Percentiles rank a stretch among this genome's conserved stretches.
Conservation (phyloP, 2,329 filamentous ascomycete species). For the Pseudonectria buxi region DNA sequence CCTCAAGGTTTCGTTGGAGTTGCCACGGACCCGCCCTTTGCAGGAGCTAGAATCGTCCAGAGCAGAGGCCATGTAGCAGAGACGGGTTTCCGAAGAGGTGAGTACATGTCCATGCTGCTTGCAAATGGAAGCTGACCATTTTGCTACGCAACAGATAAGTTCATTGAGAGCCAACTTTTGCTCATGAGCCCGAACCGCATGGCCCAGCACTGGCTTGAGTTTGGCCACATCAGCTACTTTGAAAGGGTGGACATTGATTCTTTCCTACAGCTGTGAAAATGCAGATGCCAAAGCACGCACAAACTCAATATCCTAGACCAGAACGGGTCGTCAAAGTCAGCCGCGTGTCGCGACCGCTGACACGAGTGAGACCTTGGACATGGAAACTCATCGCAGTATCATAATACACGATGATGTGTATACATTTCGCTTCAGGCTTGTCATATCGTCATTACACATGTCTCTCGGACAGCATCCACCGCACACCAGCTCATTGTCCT, state of each 20-base stretch:
- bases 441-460: too few relatives aligned
- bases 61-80: conserved; percentile 73
- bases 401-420: too few relatives aligned
- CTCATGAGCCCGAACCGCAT: conserved; percentile 70
- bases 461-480: too few relatives aligned
- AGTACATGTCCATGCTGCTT: conserved; percentile 29
- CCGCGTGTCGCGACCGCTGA: too few relatives aligned
- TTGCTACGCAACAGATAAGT: conserved; percentile 70
- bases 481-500: too few relatives aligned
- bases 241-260: conserved; percentile 53
- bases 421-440: too few relatives aligned
- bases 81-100: conserved; percentile 65
- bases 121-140: too few relatives aligned
- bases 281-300: not conserved
- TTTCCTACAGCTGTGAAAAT: conserved; percentile 29
- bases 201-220: conserved; percentile 73
- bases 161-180: conserved; percentile 68
- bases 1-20: conserved; percentile 56
- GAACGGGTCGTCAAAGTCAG: too few relatives aligned
- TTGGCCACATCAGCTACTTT: conserved; percentile 55
- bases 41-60: conserved; percentile 65
- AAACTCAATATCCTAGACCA: too few relatives aligned
- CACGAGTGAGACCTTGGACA: too few relatives aligned
- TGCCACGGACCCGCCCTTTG: conserved; percentile 61
- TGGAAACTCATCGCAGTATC: too few relatives aligned